These are phyloP conservation scores for Zymoseptoria pseudotritici DNA, from an alignment of 2,329 filamentous ascomycete genomes.

Conservation along the genomic window DNA sequence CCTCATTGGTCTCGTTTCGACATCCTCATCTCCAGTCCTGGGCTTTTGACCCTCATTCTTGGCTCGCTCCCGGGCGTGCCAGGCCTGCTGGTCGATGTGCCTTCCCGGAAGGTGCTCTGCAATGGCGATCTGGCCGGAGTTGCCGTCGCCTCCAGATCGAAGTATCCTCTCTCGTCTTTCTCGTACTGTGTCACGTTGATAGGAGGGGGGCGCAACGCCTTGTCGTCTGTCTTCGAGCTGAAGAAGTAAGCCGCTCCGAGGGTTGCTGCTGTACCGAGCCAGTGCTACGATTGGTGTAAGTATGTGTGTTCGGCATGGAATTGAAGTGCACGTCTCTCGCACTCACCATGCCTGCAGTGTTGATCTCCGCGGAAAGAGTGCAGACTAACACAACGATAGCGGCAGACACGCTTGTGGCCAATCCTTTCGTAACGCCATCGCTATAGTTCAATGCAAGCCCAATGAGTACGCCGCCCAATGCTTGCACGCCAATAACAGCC, in stretches of 20 bases:
- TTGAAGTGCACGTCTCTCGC: background rate
- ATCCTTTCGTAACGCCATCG: slow-evolving; percentile 88
- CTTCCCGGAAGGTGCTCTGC: slow-evolving; percentile 37
- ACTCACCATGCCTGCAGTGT: slow-evolving; percentile 64
- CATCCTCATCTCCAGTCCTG: slow-evolving; percentile 16
- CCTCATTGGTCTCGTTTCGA: slow-evolving; percentile 33
- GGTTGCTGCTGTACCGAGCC: slow-evolving; percentile 72
- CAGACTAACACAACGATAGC: slow-evolving; percentile 80
- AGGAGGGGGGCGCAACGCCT: slow-evolving; percentile 50
- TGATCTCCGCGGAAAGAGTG: slow-evolving; percentile 75
- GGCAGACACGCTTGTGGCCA: slow-evolving; percentile 87
- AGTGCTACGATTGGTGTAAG: slow-evolving; percentile 52
- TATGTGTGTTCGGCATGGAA: slow-evolving; percentile 1
- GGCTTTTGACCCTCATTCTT: slow-evolving; percentile 31
- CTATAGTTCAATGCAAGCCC: slow-evolving; percentile 74
- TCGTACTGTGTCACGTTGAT: slow-evolving; percentile 68
- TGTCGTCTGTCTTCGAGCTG: slow-evolving; percentile 54
- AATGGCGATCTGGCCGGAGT: slow-evolving; percentile 39
- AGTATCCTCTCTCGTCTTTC: slow-evolving; percentile 47
- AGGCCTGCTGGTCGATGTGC: slow-evolving; percentile 44
- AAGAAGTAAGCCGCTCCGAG: slow-evolving; percentile 80
- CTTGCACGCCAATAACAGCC: slow-evolving; percentile 75
- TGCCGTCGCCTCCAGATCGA: slow-evolving; percentile 40
- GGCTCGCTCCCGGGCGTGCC: slow-evolving; percentile 28
- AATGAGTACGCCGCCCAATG: slow-evolving; percentile 74